Conservation (phyloP, 768 basidiomycete genomes). For the Naganishia antarctica region DNA sequence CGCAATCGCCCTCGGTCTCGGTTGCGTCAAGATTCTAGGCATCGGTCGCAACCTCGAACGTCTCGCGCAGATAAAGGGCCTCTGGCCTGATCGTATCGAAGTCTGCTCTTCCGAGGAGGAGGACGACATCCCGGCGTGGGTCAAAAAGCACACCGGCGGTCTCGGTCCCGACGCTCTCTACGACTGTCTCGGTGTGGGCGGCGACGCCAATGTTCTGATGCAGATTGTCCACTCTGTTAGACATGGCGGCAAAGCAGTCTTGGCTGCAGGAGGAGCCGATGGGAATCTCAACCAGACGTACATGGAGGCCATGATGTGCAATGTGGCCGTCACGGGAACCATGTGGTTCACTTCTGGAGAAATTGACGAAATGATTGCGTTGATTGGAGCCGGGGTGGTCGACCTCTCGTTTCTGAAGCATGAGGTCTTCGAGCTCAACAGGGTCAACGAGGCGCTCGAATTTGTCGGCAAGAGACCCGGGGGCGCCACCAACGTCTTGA, state of each 20-base stretch:
- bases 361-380: not conserved
- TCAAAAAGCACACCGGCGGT: conserved; percentile 25
- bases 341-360: not conserved
- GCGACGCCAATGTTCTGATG: not conserved
- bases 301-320: not conserved
- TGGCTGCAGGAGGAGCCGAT: not conserved
- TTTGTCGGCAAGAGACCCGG: conserved; percentile 29
- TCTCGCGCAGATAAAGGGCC: not conserved
- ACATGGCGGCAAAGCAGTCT: not conserved
- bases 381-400: conserved; percentile 6
- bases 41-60: conserved; percentile 28
- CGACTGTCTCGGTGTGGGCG: conserved; percentile 27
- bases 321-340: not conserved
- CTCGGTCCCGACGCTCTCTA: conserved; percentile 19
- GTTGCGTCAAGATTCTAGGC: conserved; percentile 26
- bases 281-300: conserved; percentile 19
- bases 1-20: no score
- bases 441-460: conserved; percentile 31
- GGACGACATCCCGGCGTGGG: conserved; percentile 24
- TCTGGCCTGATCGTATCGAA: not conserved
- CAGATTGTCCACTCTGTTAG: not conserved
- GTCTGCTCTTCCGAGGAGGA: conserved; percentile 25
- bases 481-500: conserved; percentile 27
- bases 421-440: conserved; percentile 21
- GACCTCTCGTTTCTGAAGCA: conserved; percentile 27